phyloP scores from a whole-genome alignment of 2,329 filamentous ascomycete genomes.

The Ciborinia camelliae region DNA sequence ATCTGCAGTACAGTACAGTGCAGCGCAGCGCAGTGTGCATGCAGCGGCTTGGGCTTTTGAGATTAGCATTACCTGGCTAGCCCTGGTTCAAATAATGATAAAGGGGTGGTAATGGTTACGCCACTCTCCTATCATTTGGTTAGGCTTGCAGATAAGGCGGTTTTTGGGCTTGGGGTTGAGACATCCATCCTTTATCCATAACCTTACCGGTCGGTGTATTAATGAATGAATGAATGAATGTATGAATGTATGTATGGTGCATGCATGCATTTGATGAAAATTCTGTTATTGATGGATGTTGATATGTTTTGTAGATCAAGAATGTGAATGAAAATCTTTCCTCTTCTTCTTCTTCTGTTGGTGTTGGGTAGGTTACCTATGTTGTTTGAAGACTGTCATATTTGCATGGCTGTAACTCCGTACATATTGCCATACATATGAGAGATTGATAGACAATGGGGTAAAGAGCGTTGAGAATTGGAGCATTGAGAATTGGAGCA shows the following conservation, averaged over 20 bases:
- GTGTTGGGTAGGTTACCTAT: not conserved
- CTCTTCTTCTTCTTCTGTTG: not conserved
- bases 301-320: no score
- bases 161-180: not conserved
- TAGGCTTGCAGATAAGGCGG: not conserved
- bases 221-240: not conserved
- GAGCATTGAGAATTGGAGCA: constrained; percentile 6
- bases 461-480: constrained; percentile 7
- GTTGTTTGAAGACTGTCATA: not conserved
- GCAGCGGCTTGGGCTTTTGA: no score
- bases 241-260: not conserved
- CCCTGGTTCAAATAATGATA: no score
- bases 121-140: no score
- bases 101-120: not conserved
- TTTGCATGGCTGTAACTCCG: no score
- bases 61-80: no score
- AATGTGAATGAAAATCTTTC: not conserved
- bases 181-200: not conserved
- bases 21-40: no score
- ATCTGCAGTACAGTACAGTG: no score
- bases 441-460: constrained; percentile 7
- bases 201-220: no score
- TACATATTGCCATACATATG: not conserved
- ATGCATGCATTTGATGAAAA: not conserved
- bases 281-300: not conserved